A percentile compares a stretch with the other conserved stretches of the same genome.
These are phyloP conservation scores for Fusarium albidum DNA, from an alignment of 2,329 filamentous ascomycete species.

Conservation along the genomic window DNA sequence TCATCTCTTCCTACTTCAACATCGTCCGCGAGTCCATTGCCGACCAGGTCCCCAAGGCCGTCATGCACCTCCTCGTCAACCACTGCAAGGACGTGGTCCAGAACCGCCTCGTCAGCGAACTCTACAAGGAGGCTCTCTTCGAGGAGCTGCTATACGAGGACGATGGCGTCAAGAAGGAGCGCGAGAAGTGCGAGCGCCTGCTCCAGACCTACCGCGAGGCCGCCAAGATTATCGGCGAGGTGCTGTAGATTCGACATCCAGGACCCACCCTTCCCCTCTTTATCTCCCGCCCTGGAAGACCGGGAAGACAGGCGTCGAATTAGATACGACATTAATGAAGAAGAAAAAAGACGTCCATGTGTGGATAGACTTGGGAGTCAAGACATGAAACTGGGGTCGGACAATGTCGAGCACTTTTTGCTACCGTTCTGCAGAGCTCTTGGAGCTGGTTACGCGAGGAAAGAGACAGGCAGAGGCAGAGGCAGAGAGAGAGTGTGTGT, in stretches of 20 bases:
- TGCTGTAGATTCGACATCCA: constrained; percentile 65
- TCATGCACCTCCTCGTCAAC: constrained; percentile 99
- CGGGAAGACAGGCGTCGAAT: constrained; percentile 20
- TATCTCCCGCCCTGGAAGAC: constrained; percentile 25
- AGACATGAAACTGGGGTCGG: constrained; percentile 18
- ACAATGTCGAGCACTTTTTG: constrained; percentile 28
- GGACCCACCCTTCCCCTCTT: no score
- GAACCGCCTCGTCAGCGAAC: constrained; percentile 92
- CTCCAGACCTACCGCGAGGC: constrained; percentile 96
- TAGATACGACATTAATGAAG: constrained; percentile 32
- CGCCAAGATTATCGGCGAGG: constrained; percentile 97
- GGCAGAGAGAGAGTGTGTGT: constrained; percentile 19
- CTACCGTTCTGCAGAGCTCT: constrained; percentile 9
- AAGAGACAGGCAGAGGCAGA: no score
- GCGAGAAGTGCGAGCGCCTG: constrained; percentile 97
- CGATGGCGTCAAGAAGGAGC: constrained; percentile 94
- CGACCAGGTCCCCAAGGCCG: constrained; percentile 96
- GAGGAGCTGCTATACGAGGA: constrained; percentile 96
- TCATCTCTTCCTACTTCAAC: constrained; percentile 99
- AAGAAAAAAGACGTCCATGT: constrained; percentile 19
- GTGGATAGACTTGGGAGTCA: constrained; percentile 31
- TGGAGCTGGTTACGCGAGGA: constrained; percentile 14
- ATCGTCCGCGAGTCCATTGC: constrained; percentile 99
- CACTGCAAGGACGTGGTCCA: constrained; percentile 98
- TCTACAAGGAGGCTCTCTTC: constrained; percentile 93